Base-by-base conservation (phyloP, 108 stramenopile species). In the Aurantiochytrium sp. region DNA sequence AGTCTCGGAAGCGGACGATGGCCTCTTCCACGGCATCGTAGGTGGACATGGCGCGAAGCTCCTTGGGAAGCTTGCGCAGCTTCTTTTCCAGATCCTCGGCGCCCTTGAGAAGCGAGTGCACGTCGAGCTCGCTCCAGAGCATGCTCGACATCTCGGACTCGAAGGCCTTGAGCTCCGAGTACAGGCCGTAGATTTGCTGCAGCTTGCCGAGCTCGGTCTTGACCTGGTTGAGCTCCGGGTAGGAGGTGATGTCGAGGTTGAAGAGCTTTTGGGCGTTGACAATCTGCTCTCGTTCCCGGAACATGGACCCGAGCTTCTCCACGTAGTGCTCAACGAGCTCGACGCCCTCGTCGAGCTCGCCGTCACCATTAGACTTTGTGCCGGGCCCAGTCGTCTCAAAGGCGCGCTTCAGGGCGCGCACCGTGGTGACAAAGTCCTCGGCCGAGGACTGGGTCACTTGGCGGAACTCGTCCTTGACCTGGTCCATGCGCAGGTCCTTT, bases 211-310 rank as follows among this genome's bases (percentile, higher is more conserved):
- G 36, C 68, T 93, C 92, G 39, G 50, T 65, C 10, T 52, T 55
- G 12, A 93, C 39, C 36, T 90, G 42, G 55, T 54, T 86, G 31
- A 94, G 93, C 27, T 85, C 93, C 10, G 93, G 92, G 87, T 93
- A 93, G 19, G 89, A 81, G 5, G 92, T 93, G 19, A 91, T 88
- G 48, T 89, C 87, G 52, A 94, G 87, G 27, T 89, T 92, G 87
- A 94, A 94, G 37, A 94, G 90, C n/a, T 88, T 88, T 91, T 94
- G 90, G 3, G 94, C 94, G 55, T 94, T 93, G 37, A 91, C 87
- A 68, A 94, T 89, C 54, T 93, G 90, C 37, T 55, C 24, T 55
- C 88, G 85, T 34, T 36, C 69, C 37, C 22, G 27, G 55, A 87
- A 45, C 88, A 86, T 50, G 36, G 53, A 48, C 6, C 52, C 85